Percentiles rank a stretch among this genome's conserved stretches.
Conservation (phyloP, 805 yeast species). For the Clavispora carvajalis region DNA sequence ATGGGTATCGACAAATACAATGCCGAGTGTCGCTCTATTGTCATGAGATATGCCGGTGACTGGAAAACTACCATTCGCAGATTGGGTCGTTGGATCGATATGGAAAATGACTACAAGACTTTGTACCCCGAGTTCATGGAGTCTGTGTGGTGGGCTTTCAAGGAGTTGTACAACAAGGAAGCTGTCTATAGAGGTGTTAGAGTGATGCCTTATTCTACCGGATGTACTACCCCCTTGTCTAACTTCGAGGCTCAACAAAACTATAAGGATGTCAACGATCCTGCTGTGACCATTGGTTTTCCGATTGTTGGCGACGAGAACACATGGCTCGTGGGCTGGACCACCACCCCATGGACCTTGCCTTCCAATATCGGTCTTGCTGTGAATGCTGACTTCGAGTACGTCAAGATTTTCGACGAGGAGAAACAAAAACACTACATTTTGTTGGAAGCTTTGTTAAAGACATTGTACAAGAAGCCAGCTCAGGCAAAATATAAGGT, state of each 20-base stretch:
- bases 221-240: conserved; percentile 91
- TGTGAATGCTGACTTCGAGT: conserved; percentile 87
- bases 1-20: conserved; percentile 94
- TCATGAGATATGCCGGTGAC: conserved; percentile 92
- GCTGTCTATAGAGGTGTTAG: conserved; percentile 92
- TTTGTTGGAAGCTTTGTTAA: conserved; percentile 74
- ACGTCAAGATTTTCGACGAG: conserved; percentile 89
- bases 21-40: conserved; percentile 91
- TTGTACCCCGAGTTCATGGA: conserved; percentile 96
- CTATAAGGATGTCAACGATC: conserved; percentile 95
- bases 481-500: conserved; percentile 80
- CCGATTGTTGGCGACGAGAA: conserved; percentile 74
- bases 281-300: conserved; percentile 92
- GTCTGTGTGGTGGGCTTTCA: conserved; percentile 98
- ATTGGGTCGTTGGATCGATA: conserved; percentile 98
- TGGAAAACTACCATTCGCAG: conserved; percentile 94
- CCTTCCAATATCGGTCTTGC: conserved; percentile 92
- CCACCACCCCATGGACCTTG: conserved; percentile 99
- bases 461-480: conserved; percentile 90
- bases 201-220: conserved; percentile 99
- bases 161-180: conserved; percentile 76
- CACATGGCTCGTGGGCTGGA: conserved; percentile 92
- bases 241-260: conserved; percentile 98
- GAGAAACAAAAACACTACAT: conserved; percentile 77
- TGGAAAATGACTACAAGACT: conserved; percentile 97